Percentiles rank a stretch among this genome's conserved stretches.
Conservation (phyloP, 805 yeast genomes). For the Nakazawaea molendinolei region DNA sequence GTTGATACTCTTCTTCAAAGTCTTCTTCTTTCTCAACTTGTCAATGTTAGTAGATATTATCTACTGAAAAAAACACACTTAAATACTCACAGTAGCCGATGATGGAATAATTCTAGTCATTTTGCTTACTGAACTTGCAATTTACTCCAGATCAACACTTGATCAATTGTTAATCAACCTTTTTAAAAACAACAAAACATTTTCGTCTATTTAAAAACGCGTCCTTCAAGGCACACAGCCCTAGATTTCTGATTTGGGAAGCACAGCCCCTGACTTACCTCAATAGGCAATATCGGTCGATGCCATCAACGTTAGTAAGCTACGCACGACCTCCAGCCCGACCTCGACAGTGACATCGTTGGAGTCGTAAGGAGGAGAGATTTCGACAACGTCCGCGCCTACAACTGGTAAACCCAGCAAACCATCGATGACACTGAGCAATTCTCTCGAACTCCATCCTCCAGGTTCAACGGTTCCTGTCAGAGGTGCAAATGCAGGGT, state of each 20-base stretch:
- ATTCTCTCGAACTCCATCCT: slow-evolving; percentile 44
- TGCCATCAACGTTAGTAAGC: slow-evolving; percentile 3
- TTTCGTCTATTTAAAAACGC: no score
- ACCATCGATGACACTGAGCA: slow-evolving; percentile 35
- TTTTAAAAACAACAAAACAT: no score
- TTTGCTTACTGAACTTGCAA: no score
- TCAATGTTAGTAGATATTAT: not conserved
- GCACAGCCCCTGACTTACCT: not conserved
- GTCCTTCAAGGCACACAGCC: no score
- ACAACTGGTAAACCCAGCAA: slow-evolving; percentile 37
- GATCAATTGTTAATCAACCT: no score
- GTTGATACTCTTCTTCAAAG: slow-evolving; percentile 75
- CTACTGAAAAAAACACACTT: not conserved
- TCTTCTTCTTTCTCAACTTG: slow-evolving; percentile 63
- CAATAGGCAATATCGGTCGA: not conserved
- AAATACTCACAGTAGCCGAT: slow-evolving; percentile 11
- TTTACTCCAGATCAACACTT: no score
- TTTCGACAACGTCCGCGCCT: slow-evolving; percentile 49
- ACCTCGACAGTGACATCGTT: slow-evolving; percentile 31
- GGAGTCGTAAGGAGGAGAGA: slow-evolving; percentile 32
- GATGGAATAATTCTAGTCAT: slow-evolving; percentile 9
- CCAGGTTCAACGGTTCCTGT: slow-evolving; percentile 50
- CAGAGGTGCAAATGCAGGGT: slow-evolving; percentile 46
- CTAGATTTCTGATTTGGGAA: no score
- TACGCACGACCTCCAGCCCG: slow-evolving; percentile 27